Conservation (phyloP, 768 basidiomycete genomes). For the Collybia sordida region DNA sequence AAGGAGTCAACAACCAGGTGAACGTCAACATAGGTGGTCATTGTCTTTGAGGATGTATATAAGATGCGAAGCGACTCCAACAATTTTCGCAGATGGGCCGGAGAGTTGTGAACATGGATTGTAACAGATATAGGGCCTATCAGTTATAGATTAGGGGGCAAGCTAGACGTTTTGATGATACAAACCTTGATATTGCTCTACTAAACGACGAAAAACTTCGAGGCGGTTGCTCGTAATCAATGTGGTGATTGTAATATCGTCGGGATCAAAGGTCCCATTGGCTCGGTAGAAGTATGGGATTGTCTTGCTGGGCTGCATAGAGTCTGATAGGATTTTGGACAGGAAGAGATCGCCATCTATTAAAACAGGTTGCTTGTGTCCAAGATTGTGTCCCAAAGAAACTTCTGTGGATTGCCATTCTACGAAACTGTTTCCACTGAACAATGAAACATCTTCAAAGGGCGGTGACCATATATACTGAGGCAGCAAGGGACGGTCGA, state of each 20-base stretch:
- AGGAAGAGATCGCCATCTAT: conserved; percentile 55
- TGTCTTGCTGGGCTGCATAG: conserved; percentile 72
- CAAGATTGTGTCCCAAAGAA: conserved; percentile 32
- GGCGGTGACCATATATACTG: conserved; percentile 15
- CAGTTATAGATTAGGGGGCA: neutral
- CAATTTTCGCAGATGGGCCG: conserved; percentile 43
- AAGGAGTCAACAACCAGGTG: conserved; percentile 84
- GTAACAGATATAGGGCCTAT: conserved; percentile 84
- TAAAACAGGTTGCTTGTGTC: conserved; percentile 27
- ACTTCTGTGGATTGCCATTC: conserved; percentile 33
- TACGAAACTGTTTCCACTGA: conserved; percentile 13
- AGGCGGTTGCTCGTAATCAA: conserved; percentile 81
- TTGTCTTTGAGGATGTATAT: conserved; percentile 63
- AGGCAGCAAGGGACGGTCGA: conserved; percentile 20
- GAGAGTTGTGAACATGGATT: conserved; percentile 65
- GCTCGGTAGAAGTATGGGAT: conserved; percentile 83
- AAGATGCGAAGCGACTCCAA: conserved; percentile 65
- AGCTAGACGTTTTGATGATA: neutral
- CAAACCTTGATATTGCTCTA: conserved; percentile 72
- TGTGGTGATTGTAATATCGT: conserved; percentile 85
- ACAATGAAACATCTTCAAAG: neutral
- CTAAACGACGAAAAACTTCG: conserved; percentile 68
- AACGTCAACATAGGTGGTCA: conserved; percentile 75
- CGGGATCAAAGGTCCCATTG: conserved; percentile 46
- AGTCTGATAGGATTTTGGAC: conserved; percentile 67